phyloP scores from a whole-genome alignment of 306 rosid genomes.

The Fagus crenata region DNA sequence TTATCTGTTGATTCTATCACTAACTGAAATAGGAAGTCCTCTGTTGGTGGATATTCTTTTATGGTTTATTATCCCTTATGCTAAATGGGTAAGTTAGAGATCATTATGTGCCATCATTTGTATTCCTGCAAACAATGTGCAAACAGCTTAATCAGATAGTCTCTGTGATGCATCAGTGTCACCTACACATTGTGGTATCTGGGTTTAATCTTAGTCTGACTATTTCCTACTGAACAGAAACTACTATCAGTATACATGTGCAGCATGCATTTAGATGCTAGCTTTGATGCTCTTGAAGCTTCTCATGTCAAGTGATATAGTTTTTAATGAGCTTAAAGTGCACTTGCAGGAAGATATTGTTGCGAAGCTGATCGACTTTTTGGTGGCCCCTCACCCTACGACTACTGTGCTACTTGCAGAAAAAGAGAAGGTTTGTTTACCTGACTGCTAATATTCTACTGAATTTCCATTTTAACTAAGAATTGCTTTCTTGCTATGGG shows the following conservation, averaged over 20 bases:
- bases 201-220: not conserved
- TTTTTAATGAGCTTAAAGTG: slow-evolving; percentile 26
- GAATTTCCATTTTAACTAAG: not conserved
- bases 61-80: not conserved
- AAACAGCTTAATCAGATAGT: not conserved
- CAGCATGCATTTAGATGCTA: not conserved
- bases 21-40: not conserved
- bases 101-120: not conserved
- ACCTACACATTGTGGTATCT: not conserved
- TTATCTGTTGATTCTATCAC: not conserved
- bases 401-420: slow-evolving; percentile 69
- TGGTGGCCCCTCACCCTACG: slow-evolving; percentile 83
- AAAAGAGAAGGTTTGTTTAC: slow-evolving; percentile 62
- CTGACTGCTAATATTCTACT: not conserved
- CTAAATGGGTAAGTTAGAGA: not conserved
- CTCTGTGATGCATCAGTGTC: not conserved
- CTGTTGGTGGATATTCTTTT: not conserved
- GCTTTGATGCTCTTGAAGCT: slow-evolving; percentile 1
- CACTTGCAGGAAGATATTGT: slow-evolving; percentile 76
- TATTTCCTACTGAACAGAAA: not conserved
- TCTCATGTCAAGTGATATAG: not conserved
- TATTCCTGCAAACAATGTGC: not conserved
- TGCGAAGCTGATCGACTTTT: slow-evolving; percentile 73
- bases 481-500: not conserved
- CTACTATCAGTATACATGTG: not conserved